phyloP scores from a whole-genome alignment of 2,329 filamentous ascomycete species.

The Ascochyta pisi region DNA sequence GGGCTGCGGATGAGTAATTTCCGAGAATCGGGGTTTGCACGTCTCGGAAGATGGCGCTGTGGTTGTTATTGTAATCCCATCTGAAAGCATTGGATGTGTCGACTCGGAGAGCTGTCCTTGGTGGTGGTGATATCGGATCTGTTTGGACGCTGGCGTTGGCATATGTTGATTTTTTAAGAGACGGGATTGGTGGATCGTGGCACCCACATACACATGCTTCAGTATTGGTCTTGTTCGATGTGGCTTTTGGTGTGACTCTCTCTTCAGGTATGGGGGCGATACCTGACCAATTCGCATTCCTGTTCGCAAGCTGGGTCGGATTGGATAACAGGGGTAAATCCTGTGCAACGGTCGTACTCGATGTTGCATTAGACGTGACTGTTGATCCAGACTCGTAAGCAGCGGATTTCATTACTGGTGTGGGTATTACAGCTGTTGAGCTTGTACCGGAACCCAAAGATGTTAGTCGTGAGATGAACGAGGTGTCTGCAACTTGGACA shows the following conservation, averaged over 20 bases:
- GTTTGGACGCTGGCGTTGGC: conserved; percentile 36
- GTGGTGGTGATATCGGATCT: conserved; percentile 16
- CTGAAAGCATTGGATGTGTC: conserved; percentile 18
- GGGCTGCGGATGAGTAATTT: conserved; percentile 17
- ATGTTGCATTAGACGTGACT: background rate
- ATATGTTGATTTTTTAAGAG: conserved; percentile 20
- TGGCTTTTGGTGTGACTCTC: background rate
- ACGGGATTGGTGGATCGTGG: background rate
- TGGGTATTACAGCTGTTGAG: background rate
- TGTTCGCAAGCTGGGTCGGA: background rate
- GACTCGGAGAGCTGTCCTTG: conserved; percentile 19
- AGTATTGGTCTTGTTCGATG: background rate
- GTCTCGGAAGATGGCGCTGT: conserved; percentile 22
- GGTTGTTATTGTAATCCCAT: conserved; percentile 10
- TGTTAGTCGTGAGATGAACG: conserved; percentile 1
- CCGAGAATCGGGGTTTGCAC: conserved; percentile 25
- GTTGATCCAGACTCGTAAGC: no score
- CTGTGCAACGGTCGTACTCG: background rate
- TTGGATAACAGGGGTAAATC: background rate
- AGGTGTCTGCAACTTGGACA: conserved; percentile 16
- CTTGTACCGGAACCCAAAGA: background rate
- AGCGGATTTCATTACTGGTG: no score
- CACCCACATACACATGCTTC: conserved; percentile 22
- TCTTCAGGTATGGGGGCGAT: background rate
- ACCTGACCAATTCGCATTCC: background rate